Base-by-base conservation (phyloP, 2,329 filamentous ascomycete genomes). In the Hymenoscyphus repandus region DNA sequence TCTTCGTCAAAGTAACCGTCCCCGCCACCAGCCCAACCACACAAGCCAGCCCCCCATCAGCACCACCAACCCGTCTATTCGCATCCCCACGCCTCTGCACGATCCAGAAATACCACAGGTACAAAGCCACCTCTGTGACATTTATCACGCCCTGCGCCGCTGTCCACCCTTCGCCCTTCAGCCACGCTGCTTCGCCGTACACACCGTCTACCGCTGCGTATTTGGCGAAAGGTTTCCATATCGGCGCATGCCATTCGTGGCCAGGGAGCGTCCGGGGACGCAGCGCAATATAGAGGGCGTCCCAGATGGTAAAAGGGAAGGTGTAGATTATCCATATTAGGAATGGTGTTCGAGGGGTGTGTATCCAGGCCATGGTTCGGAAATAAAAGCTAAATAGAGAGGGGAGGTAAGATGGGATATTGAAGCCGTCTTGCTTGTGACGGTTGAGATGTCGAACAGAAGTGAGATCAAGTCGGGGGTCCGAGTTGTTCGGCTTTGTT, bases 251-350 rank as follows among this genome's bases (percentile, higher is more conserved):
- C 45, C 45, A 47, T 30, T 37, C 27, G 34, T 47, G 45, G 6
- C 45, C 45, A 6, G 32, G 45, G 22, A 39, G 45, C 7, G 45
- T 47, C 13, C 39, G 34, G 3, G 45, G 45, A 1, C 45, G 18
- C 1, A 47, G 20, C 11, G 32, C 30, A 15, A 47, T 39, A 34
- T 47, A 47, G 27, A 47, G 45, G 6, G 45, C 27, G 3, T 47
- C 45, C 45, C 45, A 47, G 18, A 47, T 39, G 10, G 34, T 47
- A 20, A 39, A 47, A 11, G 45, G 45, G 17, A 47, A 38, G n/a
- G 34, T 38, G 34, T 38, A 39, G 11, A 1, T 20, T 3, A 33
- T 47, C 34, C 45, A 47, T 11, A 47, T 17, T 10, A 47, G 32
- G 12, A 47, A 6, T 27, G 45, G 10, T 5, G 13, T 6, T 6